phyloP scores from a whole-genome alignment of 2,329 filamentous ascomycete species.

The Cordyceps tenuipes region DNA sequence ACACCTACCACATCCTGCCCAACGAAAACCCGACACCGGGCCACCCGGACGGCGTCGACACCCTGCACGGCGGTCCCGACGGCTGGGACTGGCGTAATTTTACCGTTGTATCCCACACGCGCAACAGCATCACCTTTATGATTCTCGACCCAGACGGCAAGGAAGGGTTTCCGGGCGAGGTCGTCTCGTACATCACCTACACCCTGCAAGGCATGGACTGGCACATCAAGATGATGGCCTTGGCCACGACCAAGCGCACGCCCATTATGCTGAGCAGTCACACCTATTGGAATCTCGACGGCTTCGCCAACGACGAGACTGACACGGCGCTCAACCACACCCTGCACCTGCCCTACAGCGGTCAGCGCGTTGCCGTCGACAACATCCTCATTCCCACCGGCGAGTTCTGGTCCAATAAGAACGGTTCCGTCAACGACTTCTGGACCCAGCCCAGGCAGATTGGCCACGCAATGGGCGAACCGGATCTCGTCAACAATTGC shows the following conservation, averaged over 20 bases:
- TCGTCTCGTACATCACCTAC: slow-evolving; percentile 67
- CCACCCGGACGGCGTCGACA: slow-evolving; percentile 48
- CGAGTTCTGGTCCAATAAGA: slow-evolving; percentile 60
- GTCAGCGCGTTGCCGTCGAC: slow-evolving; percentile 60
- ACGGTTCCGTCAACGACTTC: slow-evolving; percentile 67
- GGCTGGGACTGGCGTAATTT: slow-evolving; percentile 76
- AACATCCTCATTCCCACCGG: slow-evolving; percentile 68
- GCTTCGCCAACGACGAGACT: slow-evolving; percentile 65
- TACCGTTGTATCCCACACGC: slow-evolving; percentile 60
- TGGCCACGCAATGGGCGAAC: slow-evolving; percentile 56
- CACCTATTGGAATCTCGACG: slow-evolving; percentile 79
- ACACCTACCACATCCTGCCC: slow-evolving; percentile 47
- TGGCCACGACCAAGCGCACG: slow-evolving; percentile 64
- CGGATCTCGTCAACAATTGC: slow-evolving; percentile 63
- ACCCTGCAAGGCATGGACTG: slow-evolving; percentile 57
- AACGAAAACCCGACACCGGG: slow-evolving; percentile 53
- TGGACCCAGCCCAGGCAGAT: slow-evolving; percentile 76
- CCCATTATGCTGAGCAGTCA: slow-evolving; percentile 72
- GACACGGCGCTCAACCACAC: slow-evolving; percentile 60
- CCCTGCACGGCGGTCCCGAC: slow-evolving; percentile 60
- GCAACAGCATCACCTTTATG: slow-evolving; percentile 64
- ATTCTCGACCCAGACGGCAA: slow-evolving; percentile 65
- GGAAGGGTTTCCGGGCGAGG: slow-evolving; percentile 71
- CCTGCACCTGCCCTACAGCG: slow-evolving; percentile 63
- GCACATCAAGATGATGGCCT: slow-evolving; percentile 65